Conservation (phyloP, 164 flowering plant species). For the Hamamelis virginiana region DNA sequence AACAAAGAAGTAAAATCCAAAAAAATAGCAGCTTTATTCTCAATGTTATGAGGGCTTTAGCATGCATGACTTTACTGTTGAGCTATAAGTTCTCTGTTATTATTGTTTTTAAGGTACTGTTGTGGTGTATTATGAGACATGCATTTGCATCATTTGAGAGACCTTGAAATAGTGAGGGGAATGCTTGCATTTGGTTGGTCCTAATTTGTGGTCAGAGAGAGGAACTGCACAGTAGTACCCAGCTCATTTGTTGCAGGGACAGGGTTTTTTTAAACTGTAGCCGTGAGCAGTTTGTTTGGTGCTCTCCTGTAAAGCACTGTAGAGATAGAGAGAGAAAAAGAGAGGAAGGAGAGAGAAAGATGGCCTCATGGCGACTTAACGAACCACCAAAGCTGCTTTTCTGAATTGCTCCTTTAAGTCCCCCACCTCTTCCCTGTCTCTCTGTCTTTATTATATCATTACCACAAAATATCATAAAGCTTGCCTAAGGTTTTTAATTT, state of each 20-base stretch:
- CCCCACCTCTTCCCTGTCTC: not conserved
- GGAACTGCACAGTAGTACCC: not conserved
- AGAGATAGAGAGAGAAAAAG: not conserved
- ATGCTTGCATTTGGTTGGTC: not conserved
- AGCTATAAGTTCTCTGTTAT: too few species aligned
- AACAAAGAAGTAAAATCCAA: conserved; percentile 23
- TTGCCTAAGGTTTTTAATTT: not conserved
- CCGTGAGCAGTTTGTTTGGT: conserved; percentile 6
- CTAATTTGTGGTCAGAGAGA: not conserved
- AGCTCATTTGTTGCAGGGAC: conserved; percentile 9
- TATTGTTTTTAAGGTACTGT: conserved; percentile 13
- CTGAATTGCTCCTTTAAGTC: not conserved
- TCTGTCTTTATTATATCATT: not conserved
- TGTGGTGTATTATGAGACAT: conserved; percentile 1
- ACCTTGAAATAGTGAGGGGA: not conserved
- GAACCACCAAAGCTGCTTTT: conserved; percentile 3
- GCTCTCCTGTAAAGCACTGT: conserved; percentile 2
- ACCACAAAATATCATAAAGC: not conserved
- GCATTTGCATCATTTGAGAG: conserved; percentile 4
- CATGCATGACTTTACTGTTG: conserved; percentile 6
- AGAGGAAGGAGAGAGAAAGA: not conserved
- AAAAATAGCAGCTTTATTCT: conserved; percentile 25
- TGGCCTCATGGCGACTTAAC: not conserved
- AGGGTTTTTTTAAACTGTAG: conserved; percentile 12
- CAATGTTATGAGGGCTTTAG: not conserved